phyloP scores from a whole-genome alignment of 768 basidiomycete species.

The Mycena sanguinolenta region DNA sequence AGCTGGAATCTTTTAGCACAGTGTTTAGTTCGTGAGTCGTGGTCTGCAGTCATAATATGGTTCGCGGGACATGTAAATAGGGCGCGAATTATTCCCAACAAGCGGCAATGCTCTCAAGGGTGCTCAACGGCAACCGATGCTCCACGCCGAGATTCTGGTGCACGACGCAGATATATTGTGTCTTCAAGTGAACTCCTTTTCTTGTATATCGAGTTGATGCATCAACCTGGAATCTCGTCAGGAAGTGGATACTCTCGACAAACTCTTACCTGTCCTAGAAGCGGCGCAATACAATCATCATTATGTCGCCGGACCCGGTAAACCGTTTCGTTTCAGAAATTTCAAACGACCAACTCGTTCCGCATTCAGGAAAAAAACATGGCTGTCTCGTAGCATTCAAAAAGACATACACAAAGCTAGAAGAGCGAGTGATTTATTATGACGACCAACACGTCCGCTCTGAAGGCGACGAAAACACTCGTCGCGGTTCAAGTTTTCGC shows the following conservation, averaged over 20 bases:
- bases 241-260: slow-evolving; percentile 91
- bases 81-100: slow-evolving; percentile 86
- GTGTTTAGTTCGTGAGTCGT: slow-evolving; percentile 77
- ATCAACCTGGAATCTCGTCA: slow-evolving; percentile 46
- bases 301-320: slow-evolving; percentile 72
- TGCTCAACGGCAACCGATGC: slow-evolving; percentile 78
- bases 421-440: slow-evolving; percentile 69
- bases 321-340: neutral
- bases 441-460: slow-evolving; percentile 72
- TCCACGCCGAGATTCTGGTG: slow-evolving; percentile 79
- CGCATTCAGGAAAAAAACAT: slow-evolving; percentile 72
- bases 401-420: slow-evolving; percentile 61
- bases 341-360: neutral
- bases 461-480: slow-evolving; percentile 49
- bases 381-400: slow-evolving; percentile 89
- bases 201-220: slow-evolving; percentile 4
- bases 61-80: neutral
- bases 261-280: slow-evolving; percentile 76
- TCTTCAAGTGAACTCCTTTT: slow-evolving; percentile 72
- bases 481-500: slow-evolving; percentile 70
- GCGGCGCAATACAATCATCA: slow-evolving; percentile 73
- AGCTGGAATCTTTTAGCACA: slow-evolving; percentile 93
- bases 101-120: slow-evolving; percentile 84
- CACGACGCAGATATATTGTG: slow-evolving; percentile 87
- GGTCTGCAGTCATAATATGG: neutral